Conservation (phyloP, 192 early-diverging fungal genomes). For the Lunasporangiospora selenospora region DNA sequence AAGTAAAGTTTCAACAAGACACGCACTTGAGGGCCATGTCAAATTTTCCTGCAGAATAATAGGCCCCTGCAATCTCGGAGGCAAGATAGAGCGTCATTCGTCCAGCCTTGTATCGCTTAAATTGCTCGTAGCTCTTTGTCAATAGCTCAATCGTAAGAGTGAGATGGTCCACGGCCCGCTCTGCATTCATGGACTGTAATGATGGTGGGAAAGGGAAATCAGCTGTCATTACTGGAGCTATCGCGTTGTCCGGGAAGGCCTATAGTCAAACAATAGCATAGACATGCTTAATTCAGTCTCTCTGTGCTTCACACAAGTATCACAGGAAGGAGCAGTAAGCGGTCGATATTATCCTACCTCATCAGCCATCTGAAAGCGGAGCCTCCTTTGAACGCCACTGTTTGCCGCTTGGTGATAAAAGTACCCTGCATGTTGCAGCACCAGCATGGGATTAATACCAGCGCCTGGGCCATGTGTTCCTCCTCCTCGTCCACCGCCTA, state of each 20-base stretch:
- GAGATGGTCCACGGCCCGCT: constrained; percentile 69
- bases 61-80: constrained; percentile 86
- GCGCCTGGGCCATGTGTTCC: constrained; percentile 35
- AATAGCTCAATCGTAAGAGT: constrained; percentile 78
- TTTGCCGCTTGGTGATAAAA: constrained; percentile 82
- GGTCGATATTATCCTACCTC: constrained; percentile 14
- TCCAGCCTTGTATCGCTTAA: constrained; percentile 73
- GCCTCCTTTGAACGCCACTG: constrained; percentile 74
- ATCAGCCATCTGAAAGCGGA: constrained; percentile 59
- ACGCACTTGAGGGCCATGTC: constrained; percentile 81
- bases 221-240: constrained; percentile 16
- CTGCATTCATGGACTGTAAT: constrained; percentile 48
- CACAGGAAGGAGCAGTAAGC: too few species aligned
- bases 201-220: constrained; percentile 47
- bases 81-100: constrained; percentile 88
- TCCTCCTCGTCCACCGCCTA: constrained; percentile 43
- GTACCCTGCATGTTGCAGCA: constrained; percentile 87
- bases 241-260: constrained; percentile 23
- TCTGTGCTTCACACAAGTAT: too few species aligned
- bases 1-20: too few species aligned
- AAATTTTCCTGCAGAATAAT: constrained; percentile 76
- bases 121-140: constrained; percentile 93
- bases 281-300: too few species aligned
- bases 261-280: neutral
- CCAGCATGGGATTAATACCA: constrained; percentile 62